These are phyloP conservation scores for Neonectria coccinea DNA, from an alignment of 2,329 filamentous ascomycete species.

Conservation along the genomic window DNA sequence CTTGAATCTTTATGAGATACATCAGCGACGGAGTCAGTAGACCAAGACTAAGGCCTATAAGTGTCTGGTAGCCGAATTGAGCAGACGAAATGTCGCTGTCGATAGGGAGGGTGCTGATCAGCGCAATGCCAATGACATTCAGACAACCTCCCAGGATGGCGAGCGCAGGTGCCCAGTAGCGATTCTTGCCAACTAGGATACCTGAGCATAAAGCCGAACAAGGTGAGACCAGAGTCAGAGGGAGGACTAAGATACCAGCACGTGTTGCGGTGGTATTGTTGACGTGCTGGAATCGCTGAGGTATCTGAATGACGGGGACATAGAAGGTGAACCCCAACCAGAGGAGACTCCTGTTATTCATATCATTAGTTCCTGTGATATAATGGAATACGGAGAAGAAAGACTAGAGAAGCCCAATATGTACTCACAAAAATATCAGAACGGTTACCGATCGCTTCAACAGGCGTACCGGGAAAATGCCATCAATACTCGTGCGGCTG, in stretches of 20 bases:
- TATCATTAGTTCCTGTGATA: not conserved
- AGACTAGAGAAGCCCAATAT: too few relatives aligned
- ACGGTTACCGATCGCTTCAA: slow-evolving; percentile 4
- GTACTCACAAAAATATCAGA: slow-evolving; percentile 6
- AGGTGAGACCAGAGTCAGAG: slow-evolving; percentile 13
- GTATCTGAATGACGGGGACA: slow-evolving; percentile 16
- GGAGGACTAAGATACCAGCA: slow-evolving; percentile 9
- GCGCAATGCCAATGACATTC: slow-evolving; percentile 8
- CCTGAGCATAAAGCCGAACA: slow-evolving; percentile 10
- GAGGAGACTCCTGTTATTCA: slow-evolving; percentile 3
- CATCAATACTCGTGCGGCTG: not conserved
- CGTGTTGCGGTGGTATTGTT: slow-evolving; percentile 10
- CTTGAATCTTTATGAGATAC: slow-evolving; percentile 13
- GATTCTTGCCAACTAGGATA: slow-evolving; percentile 11
- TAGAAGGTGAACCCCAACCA: not conserved
- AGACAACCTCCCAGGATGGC: slow-evolving; percentile 1
- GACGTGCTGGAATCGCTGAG: slow-evolving; percentile 18
- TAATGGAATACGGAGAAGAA: not conserved
- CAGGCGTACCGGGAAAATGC: slow-evolving; percentile 10
- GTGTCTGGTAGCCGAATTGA: slow-evolving; percentile 4
- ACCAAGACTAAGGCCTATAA: slow-evolving; percentile 11
- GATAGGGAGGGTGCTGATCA: slow-evolving; percentile 4
- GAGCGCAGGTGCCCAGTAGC: not conserved
- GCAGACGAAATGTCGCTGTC: not conserved
- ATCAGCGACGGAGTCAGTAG: slow-evolving; percentile 14